A percentile compares a stretch with the other conserved stretches of the same genome.
Evolutionary conservation across 306 rosid genomes (phyloP).

Genomic region (Calophaca sinica): DNA sequence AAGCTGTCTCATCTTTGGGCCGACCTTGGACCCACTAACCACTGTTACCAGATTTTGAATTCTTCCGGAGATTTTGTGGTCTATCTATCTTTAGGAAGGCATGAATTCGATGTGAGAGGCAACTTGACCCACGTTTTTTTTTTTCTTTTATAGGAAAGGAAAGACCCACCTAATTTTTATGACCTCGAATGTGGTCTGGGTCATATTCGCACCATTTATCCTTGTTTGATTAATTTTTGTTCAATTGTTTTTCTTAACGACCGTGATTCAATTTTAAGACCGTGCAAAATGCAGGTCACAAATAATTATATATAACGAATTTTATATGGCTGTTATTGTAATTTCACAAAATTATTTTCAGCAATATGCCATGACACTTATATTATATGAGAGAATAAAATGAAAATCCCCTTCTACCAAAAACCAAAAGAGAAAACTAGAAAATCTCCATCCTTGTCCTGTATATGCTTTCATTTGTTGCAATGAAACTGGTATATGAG

Average conservation of each 20-base stretch:
- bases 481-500: neutral
- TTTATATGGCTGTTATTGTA: neutral
- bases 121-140: neutral
- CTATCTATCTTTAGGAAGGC: slow-evolving; percentile 31
- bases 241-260: neutral
- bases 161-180: slow-evolving; percentile 39
- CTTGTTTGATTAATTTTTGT: neutral
- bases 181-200: neutral
- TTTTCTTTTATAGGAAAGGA: too few species aligned
- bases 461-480: slow-evolving; percentile 12
- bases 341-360: too few species aligned
- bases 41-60: slow-evolving; percentile 37
- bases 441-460: neutral
- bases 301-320: neutral
- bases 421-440: too few species aligned
- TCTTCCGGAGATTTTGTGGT: slow-evolving; percentile 41
- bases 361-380: too few species aligned
- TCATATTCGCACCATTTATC: slow-evolving; percentile 13
- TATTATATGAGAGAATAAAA: too few species aligned
- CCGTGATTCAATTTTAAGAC: neutral
- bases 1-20: neutral
- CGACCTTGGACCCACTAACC: slow-evolving; percentile 47
- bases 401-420: too few species aligned
- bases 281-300: neutral
- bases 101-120: slow-evolving; percentile 14